Base-by-base conservation (phyloP, 2,329 filamentous ascomycete genomes). In the Botrytis galanthina region DNA sequence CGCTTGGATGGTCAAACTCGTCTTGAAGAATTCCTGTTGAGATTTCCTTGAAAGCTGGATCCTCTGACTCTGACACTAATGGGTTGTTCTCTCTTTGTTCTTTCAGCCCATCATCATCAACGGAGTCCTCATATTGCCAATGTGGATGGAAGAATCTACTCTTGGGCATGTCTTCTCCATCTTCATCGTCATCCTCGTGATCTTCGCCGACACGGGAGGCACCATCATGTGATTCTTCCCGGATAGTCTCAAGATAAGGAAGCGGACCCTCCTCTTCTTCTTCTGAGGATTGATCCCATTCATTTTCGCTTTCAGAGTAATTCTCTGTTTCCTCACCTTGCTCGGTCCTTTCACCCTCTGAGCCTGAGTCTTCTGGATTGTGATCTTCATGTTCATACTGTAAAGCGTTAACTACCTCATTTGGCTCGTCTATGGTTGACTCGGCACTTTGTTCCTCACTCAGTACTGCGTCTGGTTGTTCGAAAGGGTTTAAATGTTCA, bases 221-320 rank as follows among this genome's bases (percentile, higher is more conserved):
- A 29, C 32, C 32, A 14, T 54, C 61, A 44, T 67, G 39, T 22
- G 29, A 54, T 57, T 72, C 70, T 68, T 72, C 70, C 10, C n/a
- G 62, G 20, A 72, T 72, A 16, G 70, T 72, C 32, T 72, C 70
- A 44, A 72, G 70, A 35, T 48, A 72, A 37, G 70, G 7, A 44
- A 68, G n/a, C 3, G 48, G 37, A 12, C 29, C 48, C 18, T 57
- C 66, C 22, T 57, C 66, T 22, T 59, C 66, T 12, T 42, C 66
- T 9, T 42, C 37, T 48, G 46, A 48, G 20, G 48, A 69, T 26
- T 20, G 26, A 9, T 69, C 48, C 66, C 66, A 69, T 18, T 59
- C 66, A 18, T 69, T 6, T 20, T 68, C 66, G 22, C 66, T 68
- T 57, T 32, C 66, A 42, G 18, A 69, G 32, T 32, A 37, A 22